Base-by-base conservation (phyloP, 495 filamentous ascomycete species). In the Achaetomiella virescens region DNA sequence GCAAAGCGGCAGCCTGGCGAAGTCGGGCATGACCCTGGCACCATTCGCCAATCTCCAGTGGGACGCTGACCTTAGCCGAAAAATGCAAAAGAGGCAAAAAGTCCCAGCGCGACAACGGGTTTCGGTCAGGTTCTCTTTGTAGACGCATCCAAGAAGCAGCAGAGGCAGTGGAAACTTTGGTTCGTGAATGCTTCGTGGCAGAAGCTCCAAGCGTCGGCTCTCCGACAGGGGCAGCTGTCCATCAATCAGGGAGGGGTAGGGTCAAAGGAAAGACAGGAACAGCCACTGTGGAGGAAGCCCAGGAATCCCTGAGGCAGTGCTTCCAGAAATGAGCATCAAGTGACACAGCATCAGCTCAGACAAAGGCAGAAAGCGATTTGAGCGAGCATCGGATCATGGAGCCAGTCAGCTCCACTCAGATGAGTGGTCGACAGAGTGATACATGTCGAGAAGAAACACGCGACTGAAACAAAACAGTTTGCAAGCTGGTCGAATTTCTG, bases 1-100 rank as follows among this genome's bases (percentile, higher is more conserved):
- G 50, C 43, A 68, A 69, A 54, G 52, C 61, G 55, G 66, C 61
- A 66, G 63, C 66, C 66, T 69, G 64, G 63, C 48, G 56, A 52
- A 44, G 52, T 48, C 31, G 43, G 43, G 12, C 6, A 9, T 15
- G 18, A 15, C 35, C 53, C 45, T 25, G 48, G 45, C 49, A 15
- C 25, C 21, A 21, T 46, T 37, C 40, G 52, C 43, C n/a, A 40
- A 41, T 45, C 41, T 46, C 50, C 27, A 20, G 38, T 15, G 36
- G 25, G 27, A 42, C 27, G 27, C 27, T 17, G 9, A 1, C 27
- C 18, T 18, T 17, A 31, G 24, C 35, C 37, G 25, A 40, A 27
- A 53, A 18, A 43, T 2, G 5, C 6, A 22, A 31, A 42, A 25
- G 17, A 14, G 48, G 33, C 48, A 41, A 51, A 51, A 31, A n/a